Base-by-base conservation (phyloP, 352 stramenopile species). In the Pythium grandisporangium region DNA sequence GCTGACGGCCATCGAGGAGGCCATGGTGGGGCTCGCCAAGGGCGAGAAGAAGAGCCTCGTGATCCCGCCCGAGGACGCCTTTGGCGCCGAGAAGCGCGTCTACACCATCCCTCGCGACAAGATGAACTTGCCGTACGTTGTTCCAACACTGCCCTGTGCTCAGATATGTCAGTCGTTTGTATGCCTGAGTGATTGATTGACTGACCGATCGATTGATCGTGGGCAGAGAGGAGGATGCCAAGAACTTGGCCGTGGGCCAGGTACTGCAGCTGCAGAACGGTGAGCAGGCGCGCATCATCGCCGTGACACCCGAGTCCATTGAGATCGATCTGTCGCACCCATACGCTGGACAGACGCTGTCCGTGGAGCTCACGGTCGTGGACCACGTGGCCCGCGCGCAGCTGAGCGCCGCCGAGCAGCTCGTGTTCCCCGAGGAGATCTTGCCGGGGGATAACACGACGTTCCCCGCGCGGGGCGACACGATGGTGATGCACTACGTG, bases 401-500 rank as follows among this genome's bases (percentile, higher is more conserved):
- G 13, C 40, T 87, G 27, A 64, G 51, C 37, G 46, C 54, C 2
- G 57, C 67, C 6, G 66, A 92, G 40, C 76, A 70, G 36, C 63
- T 88, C 23, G 70, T 90, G 48, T 42, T 90, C n/a, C 74, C 73
- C 3, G 58, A 85, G 35, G 75, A 86, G 42, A 70, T 89, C 42
- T 43, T 67, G 7, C 39, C 76, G 0, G 76, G 74, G 2, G 77
- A 90, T 50, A 69, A 76, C 26, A 45, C 44, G 29, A 89, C 53
- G 6, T 91, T 85, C 60, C 76, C 75, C 11, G 22, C 40, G 34
- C 66, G 65, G 41, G 80, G 80, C 21, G 74, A 93, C 46, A 86
- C 68, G 20, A 62, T 93, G 42, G 72, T 84, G 12, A 85, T 93
- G 66, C 80, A 93, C 53, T 93, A 93, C 63, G 73, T 63, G n/a